Base-by-base conservation (phyloP, 371 early-diverging fungal genomes). In the Rhizopus delemar region DNA sequence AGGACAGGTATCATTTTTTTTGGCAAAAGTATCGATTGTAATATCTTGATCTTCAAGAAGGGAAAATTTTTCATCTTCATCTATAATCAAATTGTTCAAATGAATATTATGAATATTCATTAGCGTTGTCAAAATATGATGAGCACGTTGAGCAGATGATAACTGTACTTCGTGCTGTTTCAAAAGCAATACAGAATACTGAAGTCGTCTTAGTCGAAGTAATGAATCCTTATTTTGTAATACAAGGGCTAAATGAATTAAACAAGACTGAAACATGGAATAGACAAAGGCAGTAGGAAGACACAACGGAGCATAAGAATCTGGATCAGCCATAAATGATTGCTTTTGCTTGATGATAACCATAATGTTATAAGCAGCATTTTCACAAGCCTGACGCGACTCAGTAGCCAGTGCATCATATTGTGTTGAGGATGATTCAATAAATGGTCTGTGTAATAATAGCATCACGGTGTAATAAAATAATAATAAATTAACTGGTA, bases 401-500 rank as follows among this genome's bases (percentile, higher is more conserved):
- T 74, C 73, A 48, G 56, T 71, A 53, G 50, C 75, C 61, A 72
- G 48, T 78, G 39, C 60, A 46, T 56, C 62, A 49, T 48, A 56
- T 41, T 33, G 46, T 46, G 22, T 22, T 22, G n/a, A 41, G 60
- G 59, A 34, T 46, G 72, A 34, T 39, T 71, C 63, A 9, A 73
- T 66, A 60, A 80, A 87, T 0, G 85, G 87, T 33, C 86, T 66
- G 63, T 84, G 86, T 16, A 85, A 58, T 28, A 87, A 57, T 28
- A 87, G 60, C 48, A 82, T 59, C 6, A 78, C 63, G 12, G 80
- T 79, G 49, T 83, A 73, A 45, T 83, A 83, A 22, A 71, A 77
- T 62, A 86, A 71, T 28, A 73, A 75, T 22, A 84, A 48, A 41
- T 74, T 78, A 28, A 73, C 81, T 62, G 8, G 22, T 22, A 22